phyloP scores from a whole-genome alignment of 2,329 filamentous ascomycete species.

The Cladorrhinum sp. region DNA sequence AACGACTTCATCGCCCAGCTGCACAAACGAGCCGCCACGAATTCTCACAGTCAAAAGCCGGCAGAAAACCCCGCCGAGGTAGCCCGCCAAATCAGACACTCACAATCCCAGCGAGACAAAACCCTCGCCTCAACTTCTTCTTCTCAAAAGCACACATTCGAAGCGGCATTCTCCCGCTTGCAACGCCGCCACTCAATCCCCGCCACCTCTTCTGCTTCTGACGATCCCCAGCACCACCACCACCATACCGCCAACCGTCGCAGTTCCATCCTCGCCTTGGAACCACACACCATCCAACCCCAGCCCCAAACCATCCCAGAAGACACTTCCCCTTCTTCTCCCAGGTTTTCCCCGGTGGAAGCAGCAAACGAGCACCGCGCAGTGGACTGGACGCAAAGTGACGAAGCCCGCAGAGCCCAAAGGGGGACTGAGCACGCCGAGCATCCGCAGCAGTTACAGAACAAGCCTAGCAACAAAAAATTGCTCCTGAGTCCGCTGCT shows the following conservation, averaged over 20 bases:
- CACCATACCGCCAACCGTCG: neutral
- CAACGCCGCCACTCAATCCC: neutral
- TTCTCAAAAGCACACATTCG: conserved; percentile 34
- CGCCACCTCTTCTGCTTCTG: conserved; percentile 6
- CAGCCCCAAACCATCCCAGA: neutral
- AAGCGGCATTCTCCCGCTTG: conserved; percentile 23
- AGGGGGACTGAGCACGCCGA: neutral
- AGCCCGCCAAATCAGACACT: conserved; percentile 36
- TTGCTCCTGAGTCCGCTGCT: conserved; percentile 33
- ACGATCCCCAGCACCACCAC: conserved; percentile 25
- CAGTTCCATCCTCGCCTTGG: neutral
- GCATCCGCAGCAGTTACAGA: neutral
- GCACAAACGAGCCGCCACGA: conserved; percentile 40
- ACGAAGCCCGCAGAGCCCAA: conserved; percentile 37
- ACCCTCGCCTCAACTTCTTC: conserved; percentile 31
- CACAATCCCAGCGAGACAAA: conserved; percentile 38
- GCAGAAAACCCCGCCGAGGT: conserved; percentile 35
- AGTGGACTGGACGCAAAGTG: conserved; percentile 57
- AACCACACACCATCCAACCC: neutral
- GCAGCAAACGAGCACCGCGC: conserved; percentile 31
- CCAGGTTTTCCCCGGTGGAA: too few relatives aligned
- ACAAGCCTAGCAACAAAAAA: neutral
- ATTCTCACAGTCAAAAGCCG: conserved; percentile 29
- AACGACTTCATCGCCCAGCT: conserved; percentile 39
- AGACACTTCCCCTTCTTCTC: too few relatives aligned